Percentiles rank a stretch among this genome's conserved stretches.
phyloP scores from a whole-genome alignment of 2,329 filamentous ascomycete genomes.

The Aspergillus sp. region DNA sequence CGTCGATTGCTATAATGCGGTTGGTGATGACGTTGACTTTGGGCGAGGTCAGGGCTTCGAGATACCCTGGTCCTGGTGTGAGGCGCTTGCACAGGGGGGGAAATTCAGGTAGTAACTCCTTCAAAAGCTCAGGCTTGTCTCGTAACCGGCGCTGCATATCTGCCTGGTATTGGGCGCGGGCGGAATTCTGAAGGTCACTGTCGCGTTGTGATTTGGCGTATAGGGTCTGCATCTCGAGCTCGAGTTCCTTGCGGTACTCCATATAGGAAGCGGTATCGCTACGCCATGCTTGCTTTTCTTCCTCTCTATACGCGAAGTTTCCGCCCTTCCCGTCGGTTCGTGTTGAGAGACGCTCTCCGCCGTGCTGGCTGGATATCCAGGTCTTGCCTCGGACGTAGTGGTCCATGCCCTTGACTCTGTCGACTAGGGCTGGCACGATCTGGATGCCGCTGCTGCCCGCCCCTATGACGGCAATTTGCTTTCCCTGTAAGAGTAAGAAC shows the following conservation, averaged over 20 bases:
- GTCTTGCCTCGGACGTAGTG: slow-evolving; percentile 6
- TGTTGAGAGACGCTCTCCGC: neutral
- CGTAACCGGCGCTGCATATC: neutral
- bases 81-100: slow-evolving; percentile 3
- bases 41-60: neutral
- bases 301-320: neutral
- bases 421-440: neutral
- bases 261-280: neutral
- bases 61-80: slow-evolving; percentile 1
- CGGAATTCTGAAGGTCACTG: neutral
- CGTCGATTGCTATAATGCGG: neutral
- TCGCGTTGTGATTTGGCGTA: slow-evolving; percentile 1
- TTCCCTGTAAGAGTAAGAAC: neutral
- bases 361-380: slow-evolving; percentile 4
- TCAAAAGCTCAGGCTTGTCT: neutral
- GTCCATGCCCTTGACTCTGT: slow-evolving; percentile 6
- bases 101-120: neutral
- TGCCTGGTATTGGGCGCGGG: neutral
- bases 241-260: slow-evolving; percentile 5
- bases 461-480: neutral
- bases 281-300: neutral
- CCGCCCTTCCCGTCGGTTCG: neutral
- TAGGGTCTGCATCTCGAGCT: slow-evolving; percentile 4
- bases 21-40: slow-evolving; percentile 2
- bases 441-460: slow-evolving; percentile 3